A percentile compares a stretch with the other conserved stretches of the same genome.
These are phyloP conservation scores for Kalanchoe fedtschenkoi DNA, from an alignment of 164 flowering plant species.

Conservation along the genomic window DNA sequence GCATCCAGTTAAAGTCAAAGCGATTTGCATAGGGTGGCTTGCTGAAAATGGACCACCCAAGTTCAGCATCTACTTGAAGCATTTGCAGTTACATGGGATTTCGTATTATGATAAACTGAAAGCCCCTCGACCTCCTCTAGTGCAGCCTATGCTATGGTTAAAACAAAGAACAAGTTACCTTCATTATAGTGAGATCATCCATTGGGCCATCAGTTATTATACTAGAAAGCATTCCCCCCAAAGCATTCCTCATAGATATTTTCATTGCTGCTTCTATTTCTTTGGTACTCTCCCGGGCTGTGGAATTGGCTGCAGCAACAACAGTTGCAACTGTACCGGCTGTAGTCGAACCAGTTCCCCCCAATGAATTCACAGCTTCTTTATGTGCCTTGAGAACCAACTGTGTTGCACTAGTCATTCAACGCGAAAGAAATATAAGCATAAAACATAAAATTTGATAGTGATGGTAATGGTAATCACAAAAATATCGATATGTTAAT, in stretches of 20 bases:
- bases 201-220: constrained; percentile 55
- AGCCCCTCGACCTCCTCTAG: too few relatives aligned
- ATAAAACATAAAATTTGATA: neutral
- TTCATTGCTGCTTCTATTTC: constrained; percentile 97
- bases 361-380: constrained; percentile 89
- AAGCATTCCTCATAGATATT: constrained; percentile 73
- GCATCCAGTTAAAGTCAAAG: too few relatives aligned
- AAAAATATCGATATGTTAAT: neutral
- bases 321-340: constrained; percentile 89
- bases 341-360: constrained; percentile 80
- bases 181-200: constrained; percentile 92
- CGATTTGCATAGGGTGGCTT: neutral
- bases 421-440: neutral
- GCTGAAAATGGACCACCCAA: neutral
- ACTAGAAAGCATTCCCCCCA: constrained; percentile 45
- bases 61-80: too few relatives aligned
- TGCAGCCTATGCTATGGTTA: neutral
- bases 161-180: constrained; percentile 31
- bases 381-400: constrained; percentile 85
- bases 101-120: too few relatives aligned
- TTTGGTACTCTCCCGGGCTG: constrained; percentile 76
- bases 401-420: constrained; percentile 65
- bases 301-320: constrained; percentile 95
- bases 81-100: too few relatives aligned
- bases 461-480: neutral